A percentile compares a stretch with the other conserved stretches of the same genome.
Conservation (phyloP, 1,284 basidiomycete species). For the Takashimella tepidaria region DNA sequence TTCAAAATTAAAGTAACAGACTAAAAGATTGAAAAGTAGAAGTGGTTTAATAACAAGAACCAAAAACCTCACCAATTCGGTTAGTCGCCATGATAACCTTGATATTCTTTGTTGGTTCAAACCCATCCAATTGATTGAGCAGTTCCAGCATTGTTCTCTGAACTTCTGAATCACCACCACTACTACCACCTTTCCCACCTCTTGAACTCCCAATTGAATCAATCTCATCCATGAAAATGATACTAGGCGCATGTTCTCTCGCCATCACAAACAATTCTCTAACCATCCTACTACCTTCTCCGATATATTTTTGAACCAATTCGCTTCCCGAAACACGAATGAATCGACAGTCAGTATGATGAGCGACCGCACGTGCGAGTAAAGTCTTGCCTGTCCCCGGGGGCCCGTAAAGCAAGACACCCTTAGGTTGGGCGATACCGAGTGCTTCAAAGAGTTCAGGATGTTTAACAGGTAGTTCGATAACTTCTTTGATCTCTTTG, state of each 20-base stretch:
- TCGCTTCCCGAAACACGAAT: slow-evolving; percentile 94
- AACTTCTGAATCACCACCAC: slow-evolving; percentile 89
- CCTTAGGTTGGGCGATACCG: slow-evolving; percentile 96
- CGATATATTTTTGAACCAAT: slow-evolving; percentile 97
- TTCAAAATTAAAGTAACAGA: too few species aligned
- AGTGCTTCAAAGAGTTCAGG: slow-evolving; percentile 95
- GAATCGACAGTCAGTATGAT: slow-evolving; percentile 97
- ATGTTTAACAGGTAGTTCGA: slow-evolving; percentile 96
- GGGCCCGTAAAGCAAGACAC: slow-evolving; percentile 91
- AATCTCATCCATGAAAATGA: slow-evolving; percentile 99
- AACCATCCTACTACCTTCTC: slow-evolving; percentile 94
- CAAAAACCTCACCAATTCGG: slow-evolving; percentile 82
- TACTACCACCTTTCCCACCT: slow-evolving; percentile 81
- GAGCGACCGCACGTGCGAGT: slow-evolving; percentile 87
- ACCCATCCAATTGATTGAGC: slow-evolving; percentile 94
- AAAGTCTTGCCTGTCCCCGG: slow-evolving; percentile 97
- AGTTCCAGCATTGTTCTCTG: slow-evolving; percentile 97
- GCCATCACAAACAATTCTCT: slow-evolving; percentile 99
- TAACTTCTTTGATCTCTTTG: slow-evolving; percentile 99
- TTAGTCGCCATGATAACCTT: slow-evolving; percentile 99
- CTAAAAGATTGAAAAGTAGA: too few species aligned
- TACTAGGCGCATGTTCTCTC: slow-evolving; percentile 94
- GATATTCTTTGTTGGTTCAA: slow-evolving; percentile 97
- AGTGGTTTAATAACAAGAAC: too few species aligned
- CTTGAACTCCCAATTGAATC: slow-evolving; percentile 94